Conservation (phyloP, 345 rosid genomes). For the Limnanthes douglasii region DNA sequence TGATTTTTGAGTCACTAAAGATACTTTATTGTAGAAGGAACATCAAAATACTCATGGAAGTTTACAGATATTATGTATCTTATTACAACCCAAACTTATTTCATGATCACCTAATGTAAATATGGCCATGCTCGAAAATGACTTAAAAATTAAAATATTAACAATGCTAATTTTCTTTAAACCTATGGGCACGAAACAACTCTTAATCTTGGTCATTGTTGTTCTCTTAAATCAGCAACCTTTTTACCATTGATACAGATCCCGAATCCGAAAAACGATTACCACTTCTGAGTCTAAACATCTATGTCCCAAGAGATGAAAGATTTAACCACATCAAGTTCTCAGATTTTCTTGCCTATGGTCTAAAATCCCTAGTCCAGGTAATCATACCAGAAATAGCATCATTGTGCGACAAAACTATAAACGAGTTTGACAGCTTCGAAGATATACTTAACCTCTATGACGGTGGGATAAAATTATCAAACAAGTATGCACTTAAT, state of each 20-base stretch:
- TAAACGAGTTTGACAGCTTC: slow-evolving; percentile 71
- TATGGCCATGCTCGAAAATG: no score
- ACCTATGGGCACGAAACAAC: no score
- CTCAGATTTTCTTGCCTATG: slow-evolving; percentile 78
- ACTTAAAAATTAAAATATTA: no score
- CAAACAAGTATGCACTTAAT: slow-evolving; percentile 10
- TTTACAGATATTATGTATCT: no score
- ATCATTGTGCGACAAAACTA: slow-evolving; percentile 58
- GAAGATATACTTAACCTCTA: slow-evolving; percentile 56
- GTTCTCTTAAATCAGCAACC: no score
- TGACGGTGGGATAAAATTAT: slow-evolving; percentile 45
- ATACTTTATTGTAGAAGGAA: no score
- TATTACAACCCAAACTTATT: no score
- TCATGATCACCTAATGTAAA: no score
- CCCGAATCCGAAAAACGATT: slow-evolving; percentile 49
- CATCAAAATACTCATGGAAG: no score
- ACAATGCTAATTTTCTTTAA: no score
- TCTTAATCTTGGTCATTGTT: no score
- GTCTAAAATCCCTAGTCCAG: slow-evolving; percentile 53
- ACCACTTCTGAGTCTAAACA: slow-evolving; percentile 49
- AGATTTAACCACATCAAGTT: slow-evolving; percentile 63
- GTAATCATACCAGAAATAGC: slow-evolving; percentile 48
- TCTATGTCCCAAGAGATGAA: slow-evolving; percentile 91
- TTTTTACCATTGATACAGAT: slow-evolving; percentile 24
- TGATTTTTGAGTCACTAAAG: no score